A percentile compares a stretch with the other conserved stretches of the same genome.
phyloP scores from a whole-genome alignment of 108 stramenopile genomes.

The Fragilariopsis cylindrus region DNA sequence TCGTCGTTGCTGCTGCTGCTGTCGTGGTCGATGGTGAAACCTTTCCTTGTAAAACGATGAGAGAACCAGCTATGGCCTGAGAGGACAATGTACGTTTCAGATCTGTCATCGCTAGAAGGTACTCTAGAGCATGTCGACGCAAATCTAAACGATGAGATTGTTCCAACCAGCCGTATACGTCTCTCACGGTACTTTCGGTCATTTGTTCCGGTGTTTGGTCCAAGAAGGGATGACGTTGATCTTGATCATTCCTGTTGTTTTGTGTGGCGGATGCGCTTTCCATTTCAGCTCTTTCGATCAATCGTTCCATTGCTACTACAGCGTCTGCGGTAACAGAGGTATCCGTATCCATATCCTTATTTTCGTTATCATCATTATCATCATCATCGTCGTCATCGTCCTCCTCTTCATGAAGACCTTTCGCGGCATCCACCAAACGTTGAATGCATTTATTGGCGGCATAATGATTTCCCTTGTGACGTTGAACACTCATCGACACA shows the following conservation, averaged over 20 bases:
- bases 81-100: slow-evolving; percentile 15
- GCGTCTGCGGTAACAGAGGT: not conserved
- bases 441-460: slow-evolving; percentile 4
- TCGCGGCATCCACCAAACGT: slow-evolving; percentile 15
- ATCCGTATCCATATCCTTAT: not conserved
- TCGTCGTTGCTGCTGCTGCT: not conserved
- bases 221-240: not conserved
- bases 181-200: slow-evolving; percentile 8
- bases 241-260: not conserved
- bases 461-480: slow-evolving; percentile 20
- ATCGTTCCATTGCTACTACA: not conserved
- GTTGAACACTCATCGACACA: slow-evolving; percentile 23
- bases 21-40: not conserved
- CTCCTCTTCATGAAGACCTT: slow-evolving; percentile 4
- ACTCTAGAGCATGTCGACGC: slow-evolving; percentile 14
- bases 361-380: not conserved
- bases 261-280: not conserved
- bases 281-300: not conserved
- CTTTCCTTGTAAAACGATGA: slow-evolving; percentile 17
- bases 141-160: slow-evolving; percentile 5
- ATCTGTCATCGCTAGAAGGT: slow-evolving; percentile 21
- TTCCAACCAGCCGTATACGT: slow-evolving; percentile 5
- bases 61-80: slow-evolving; percentile 3
- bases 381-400: not conserved
- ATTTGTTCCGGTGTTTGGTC: slow-evolving; percentile 8